Evolutionary conservation across 371 early-diverging fungal species (phyloP).

Genomic region (Caulochytrium protostelioides): DNA sequence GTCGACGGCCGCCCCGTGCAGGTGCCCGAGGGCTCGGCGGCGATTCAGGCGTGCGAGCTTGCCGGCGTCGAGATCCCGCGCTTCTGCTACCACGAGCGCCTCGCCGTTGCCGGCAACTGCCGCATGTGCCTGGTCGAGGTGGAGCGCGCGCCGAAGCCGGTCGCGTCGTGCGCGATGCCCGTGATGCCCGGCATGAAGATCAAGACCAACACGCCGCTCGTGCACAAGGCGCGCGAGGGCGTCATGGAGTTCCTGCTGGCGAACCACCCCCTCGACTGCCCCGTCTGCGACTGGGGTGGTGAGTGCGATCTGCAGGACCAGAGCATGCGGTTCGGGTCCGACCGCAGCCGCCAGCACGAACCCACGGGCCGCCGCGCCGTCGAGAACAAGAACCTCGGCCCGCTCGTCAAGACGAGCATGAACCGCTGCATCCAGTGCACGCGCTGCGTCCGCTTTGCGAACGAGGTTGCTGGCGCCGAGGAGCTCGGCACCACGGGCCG

Average conservation of each 20-base stretch:
- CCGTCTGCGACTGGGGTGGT: slow-evolving; percentile 96
- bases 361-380: slow-evolving; percentile 73
- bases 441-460: slow-evolving; percentile 92
- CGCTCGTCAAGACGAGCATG: slow-evolving; percentile 87
- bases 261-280: slow-evolving; percentile 95
- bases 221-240: slow-evolving; percentile 93
- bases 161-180: slow-evolving; percentile 92
- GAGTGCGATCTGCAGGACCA: slow-evolving; percentile 97
- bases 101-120: slow-evolving; percentile 93
- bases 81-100: slow-evolving; percentile 94
- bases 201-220: slow-evolving; percentile 75
- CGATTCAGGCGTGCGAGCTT: slow-evolving; percentile 90
- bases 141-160: slow-evolving; percentile 82
- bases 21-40: slow-evolving; percentile 77
- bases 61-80: slow-evolving; percentile 58
- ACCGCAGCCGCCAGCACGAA: slow-evolving; percentile 75
- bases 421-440: slow-evolving; percentile 98
- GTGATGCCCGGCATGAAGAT: slow-evolving; percentile 93
- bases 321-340: slow-evolving; percentile 81
- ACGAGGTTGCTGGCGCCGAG: slow-evolving; percentile 87
- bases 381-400: slow-evolving; percentile 92
- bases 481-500: slow-evolving; percentile 89
- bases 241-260: slow-evolving; percentile 93
- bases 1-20: slow-evolving; percentile 74
- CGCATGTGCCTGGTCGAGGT: slow-evolving; percentile 97